Base-by-base conservation (phyloP, 1,284 basidiomycete genomes). In the Naganishia albida region DNA sequence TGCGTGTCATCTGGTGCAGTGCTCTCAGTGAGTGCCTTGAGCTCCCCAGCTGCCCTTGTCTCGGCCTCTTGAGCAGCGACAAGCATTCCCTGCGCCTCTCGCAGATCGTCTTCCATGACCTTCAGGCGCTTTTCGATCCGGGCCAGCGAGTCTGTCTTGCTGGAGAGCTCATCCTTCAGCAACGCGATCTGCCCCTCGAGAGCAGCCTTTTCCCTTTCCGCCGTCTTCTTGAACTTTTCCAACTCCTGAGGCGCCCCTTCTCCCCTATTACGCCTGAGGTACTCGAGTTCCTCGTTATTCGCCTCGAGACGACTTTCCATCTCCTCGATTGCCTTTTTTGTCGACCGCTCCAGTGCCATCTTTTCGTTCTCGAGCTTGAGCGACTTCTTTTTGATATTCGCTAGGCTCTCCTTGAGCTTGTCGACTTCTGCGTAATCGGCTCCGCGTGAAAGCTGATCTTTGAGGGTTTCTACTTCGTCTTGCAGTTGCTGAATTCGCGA, bases 361-460 rank as follows among this genome's bases (percentile, higher is more conserved):
- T 75, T 75, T 64, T 75, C 74, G 69, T 80, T 80, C 42, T 77
- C 73, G 4, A 75, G 71, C 62, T 77, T 75, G 68, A 78, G 71
- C 18, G 75, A 67, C 12, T 74, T 73, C 2, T 67, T 64, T 43
- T 72, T 71, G 2, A 71, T 67, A 3, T 34, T 51, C 13, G 53
- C 67, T 20, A 68, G 48, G 28, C 38, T 64, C 12, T 50, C 57
- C 40, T 64, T 64, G 23, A 68, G 53, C 50, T 44, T 69, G 0
- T 70, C 66, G 3, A 78, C 68, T 63, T 78, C 74, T 10, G 39
- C 44, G 7, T 44, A 44, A 30, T 59, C 63, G 39, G 50, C 49
- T n/a, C 50, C 60, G 3, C 64, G 56, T 16, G 50, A 53, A n/a
- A 62, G 53, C 40, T 67, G 67, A 40, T 57, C 51, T 59, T 64